Conservation (phyloP, 2,329 filamentous ascomycete genomes). For the Penicillium frequentans region DNA sequence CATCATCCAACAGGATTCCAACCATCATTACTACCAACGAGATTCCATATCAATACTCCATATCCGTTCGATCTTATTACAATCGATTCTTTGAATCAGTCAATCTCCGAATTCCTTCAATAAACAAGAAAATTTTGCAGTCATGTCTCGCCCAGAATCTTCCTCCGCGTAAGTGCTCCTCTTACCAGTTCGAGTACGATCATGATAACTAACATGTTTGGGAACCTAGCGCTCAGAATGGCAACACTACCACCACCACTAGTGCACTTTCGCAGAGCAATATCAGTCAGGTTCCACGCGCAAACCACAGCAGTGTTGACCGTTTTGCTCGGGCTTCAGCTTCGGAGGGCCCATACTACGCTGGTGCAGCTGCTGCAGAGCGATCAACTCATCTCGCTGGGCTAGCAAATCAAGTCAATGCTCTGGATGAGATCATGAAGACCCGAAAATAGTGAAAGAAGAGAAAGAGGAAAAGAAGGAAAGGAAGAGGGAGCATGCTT, state of each 20-base stretch:
- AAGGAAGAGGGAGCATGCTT: background rate
- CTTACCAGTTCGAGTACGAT: background rate
- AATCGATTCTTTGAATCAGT: background rate
- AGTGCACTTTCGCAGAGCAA: slow-evolving; percentile 28
- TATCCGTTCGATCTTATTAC: background rate
- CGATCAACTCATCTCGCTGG: slow-evolving; percentile 30
- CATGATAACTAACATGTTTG: slow-evolving; percentile 3
- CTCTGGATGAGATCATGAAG: slow-evolving; percentile 30
- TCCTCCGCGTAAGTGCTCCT: background rate
- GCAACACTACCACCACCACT: slow-evolving; percentile 1
- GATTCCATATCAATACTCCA: background rate
- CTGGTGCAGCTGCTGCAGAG: slow-evolving; percentile 30
- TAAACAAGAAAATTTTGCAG: background rate
- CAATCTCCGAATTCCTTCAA: background rate
- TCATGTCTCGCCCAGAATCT: slow-evolving; percentile 20
- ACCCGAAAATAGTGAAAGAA: slow-evolving; percentile 1
- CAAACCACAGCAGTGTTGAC: slow-evolving; percentile 24
- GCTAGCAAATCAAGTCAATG: slow-evolving; percentile 32
- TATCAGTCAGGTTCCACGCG: slow-evolving; percentile 27
- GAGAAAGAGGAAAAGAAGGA: background rate
- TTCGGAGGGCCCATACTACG: slow-evolving; percentile 35
- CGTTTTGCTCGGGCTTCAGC: slow-evolving; percentile 28
- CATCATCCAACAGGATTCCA: slow-evolving; percentile 3
- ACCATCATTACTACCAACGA: background rate
- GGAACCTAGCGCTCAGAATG: background rate